Evolutionary conservation across 2,329 filamentous ascomycete genomes (phyloP), one percentile per base, ranked within the genome.

Genomic region (Coleophoma eucalyptorum): DNA sequence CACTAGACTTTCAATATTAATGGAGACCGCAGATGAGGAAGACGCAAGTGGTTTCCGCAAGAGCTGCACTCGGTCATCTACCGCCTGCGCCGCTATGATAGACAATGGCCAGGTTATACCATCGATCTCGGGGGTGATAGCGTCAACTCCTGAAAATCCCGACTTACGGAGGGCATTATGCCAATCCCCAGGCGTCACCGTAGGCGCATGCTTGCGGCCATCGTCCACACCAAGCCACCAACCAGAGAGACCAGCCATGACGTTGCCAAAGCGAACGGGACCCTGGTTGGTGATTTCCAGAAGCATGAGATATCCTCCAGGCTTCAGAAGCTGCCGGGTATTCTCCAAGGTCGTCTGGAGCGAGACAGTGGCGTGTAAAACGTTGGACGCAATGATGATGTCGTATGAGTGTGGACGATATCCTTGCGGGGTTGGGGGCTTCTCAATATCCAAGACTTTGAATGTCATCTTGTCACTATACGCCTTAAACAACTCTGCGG

Each of bases 31-130:
- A 32, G 21, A 35, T 32, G 43, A 11, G 49, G 50, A 13, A 3
- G 47, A 34, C 2, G 49, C 45, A 4, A 68, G 46, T 3, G 67
- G 66, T 10, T 60, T 41, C 3, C 65, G 64, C 18, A 68, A 49
- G 31, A 62, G 58, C 4, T 48, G 42, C 11, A 67, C 38, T 3
- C 53, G 58, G 6, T 62, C 50, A 50, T 69, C 62, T 2, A 68
- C 57, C 2, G 68, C 68, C 38, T 69, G 67, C 1, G 64, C 52
- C 1, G 61, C 34, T 42, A 68, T 60, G 7, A 68, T 56, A 3
- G 62, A 61, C 6, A 61, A 58, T 0, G 46, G 50, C 41, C 19
- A 38, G 19, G 45, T 21, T 2, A 49, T 20, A 5, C 12, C 44
- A 34, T 45, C 48, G 5, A 38, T n/a, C 21, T 56, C 32, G 41